phyloP scores from a whole-genome alignment of 2,329 filamentous ascomycete genomes.

The Hypoxylon sp. region DNA sequence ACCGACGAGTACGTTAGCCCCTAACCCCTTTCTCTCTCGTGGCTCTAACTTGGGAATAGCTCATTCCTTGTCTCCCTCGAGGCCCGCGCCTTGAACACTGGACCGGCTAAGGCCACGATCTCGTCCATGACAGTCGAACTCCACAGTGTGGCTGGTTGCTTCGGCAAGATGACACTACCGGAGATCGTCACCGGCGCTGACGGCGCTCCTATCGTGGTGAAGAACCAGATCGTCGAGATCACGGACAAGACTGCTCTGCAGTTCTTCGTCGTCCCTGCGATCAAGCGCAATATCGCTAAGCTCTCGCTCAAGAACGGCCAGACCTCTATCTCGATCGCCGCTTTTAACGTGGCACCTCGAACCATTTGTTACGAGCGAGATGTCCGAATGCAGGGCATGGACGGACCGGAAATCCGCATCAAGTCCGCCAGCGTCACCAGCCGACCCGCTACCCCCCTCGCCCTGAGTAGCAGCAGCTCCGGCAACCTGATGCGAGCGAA shows the following conservation, averaged over 20 bases:
- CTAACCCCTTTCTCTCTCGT: conserved; percentile 14
- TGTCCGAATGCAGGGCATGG: conserved; percentile 46
- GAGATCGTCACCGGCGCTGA: conserved; percentile 36
- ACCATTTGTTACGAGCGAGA: conserved; percentile 48
- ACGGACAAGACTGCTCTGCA: conserved; percentile 44
- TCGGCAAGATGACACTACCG: conserved; percentile 48
- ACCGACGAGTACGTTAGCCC: conserved; percentile 50
- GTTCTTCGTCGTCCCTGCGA: conserved; percentile 45
- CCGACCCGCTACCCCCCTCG: neutral
- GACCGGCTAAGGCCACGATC: conserved; percentile 38
- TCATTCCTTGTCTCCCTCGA: conserved; percentile 50
- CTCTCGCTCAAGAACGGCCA: conserved; percentile 48
- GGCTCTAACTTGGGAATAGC: conserved; percentile 31
- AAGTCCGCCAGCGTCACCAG: conserved; percentile 7
- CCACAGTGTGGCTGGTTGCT: conserved; percentile 40
- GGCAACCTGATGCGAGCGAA: neutral
- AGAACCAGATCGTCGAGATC: conserved; percentile 47
- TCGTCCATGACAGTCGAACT: conserved; percentile 43
- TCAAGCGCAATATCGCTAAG: conserved; percentile 26
- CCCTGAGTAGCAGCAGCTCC: conserved; percentile 5
- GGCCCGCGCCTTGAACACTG: conserved; percentile 46
- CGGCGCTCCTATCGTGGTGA: conserved; percentile 45
- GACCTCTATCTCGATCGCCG: conserved; percentile 39
- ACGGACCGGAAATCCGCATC: conserved; percentile 40
- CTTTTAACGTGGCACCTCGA: conserved; percentile 44